Percentiles rank a stretch among this genome's conserved stretches.
These are phyloP conservation scores for Dichomitus squalens DNA, from an alignment of 1,284 basidiomycete genomes.

Conservation along the genomic window DNA sequence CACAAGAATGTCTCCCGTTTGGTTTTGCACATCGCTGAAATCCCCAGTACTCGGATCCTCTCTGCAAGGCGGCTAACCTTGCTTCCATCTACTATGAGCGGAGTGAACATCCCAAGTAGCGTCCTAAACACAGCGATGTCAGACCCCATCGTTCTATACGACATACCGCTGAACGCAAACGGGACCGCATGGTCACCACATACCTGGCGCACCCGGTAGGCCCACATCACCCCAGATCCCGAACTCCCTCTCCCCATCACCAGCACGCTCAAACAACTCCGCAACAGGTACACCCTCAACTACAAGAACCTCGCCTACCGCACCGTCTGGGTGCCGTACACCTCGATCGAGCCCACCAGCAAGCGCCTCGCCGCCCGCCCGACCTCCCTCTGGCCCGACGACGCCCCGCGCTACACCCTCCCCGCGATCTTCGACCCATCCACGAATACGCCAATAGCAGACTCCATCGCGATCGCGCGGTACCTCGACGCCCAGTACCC, in stretches of 20 bases:
- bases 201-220: constrained; percentile 25
- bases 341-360: constrained; percentile 12
- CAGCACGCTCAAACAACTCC: constrained; percentile 8
- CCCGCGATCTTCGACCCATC: constrained; percentile 30
- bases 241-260: not conserved
- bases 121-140: not conserved
- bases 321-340: constrained; percentile 30
- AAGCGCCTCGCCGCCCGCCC: constrained; percentile 19
- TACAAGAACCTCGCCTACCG: constrained; percentile 27
- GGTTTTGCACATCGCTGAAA: too few relatives aligned
- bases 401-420: constrained; percentile 9
- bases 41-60: not conserved
- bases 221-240: not conserved
- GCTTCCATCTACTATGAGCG: not conserved
- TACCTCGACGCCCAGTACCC: constrained; percentile 51
- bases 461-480: constrained; percentile 44
- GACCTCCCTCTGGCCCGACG: constrained; percentile 19
- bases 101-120: not conserved
- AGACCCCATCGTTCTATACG: constrained; percentile 29
- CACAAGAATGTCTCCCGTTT: too few relatives aligned
- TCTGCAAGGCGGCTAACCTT: not conserved
- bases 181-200: constrained; percentile 32
- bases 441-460: constrained; percentile 38
- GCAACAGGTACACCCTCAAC: constrained; percentile 23
- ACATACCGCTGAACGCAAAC: constrained; percentile 25